Evolutionary conservation across 768 basidiomycete species (phyloP).

Genomic region (Grammothele lineata): DNA sequence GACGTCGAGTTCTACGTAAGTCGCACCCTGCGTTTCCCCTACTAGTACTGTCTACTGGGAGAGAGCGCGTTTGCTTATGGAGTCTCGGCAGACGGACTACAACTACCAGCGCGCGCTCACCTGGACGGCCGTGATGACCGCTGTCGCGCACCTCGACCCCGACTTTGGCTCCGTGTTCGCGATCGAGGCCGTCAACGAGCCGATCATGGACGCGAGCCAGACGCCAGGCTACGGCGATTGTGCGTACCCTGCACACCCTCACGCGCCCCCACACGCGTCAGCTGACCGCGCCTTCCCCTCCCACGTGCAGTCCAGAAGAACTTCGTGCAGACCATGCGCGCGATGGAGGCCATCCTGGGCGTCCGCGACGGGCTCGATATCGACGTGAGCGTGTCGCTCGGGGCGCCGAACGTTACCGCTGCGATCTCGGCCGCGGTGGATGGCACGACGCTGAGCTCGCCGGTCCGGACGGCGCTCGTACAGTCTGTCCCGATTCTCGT

Average conservation of each 20-base stretch:
- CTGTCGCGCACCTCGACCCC: slow-evolving; percentile 65
- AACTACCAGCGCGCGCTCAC: slow-evolving; percentile 76
- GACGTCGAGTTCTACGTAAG: slow-evolving; percentile 73
- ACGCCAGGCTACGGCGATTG: slow-evolving; percentile 73
- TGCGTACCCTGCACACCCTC: slow-evolving; percentile 28
- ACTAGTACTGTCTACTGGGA: too few species aligned
- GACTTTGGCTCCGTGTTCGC: slow-evolving; percentile 60
- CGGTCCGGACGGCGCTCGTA: slow-evolving; percentile 31
- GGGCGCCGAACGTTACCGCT: slow-evolving; percentile 32
- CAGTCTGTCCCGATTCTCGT: slow-evolving; percentile 35
- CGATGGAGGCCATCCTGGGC: slow-evolving; percentile 58
- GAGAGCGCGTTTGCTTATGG: background rate
- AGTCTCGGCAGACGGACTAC: slow-evolving; percentile 46
- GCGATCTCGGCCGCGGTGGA: slow-evolving; percentile 24
- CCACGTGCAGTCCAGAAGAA: slow-evolving; percentile 69
- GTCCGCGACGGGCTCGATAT: slow-evolving; percentile 35
- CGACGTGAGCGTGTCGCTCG: slow-evolving; percentile 11
- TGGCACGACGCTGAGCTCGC: slow-evolving; percentile 20
- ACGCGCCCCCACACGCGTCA: too few species aligned
- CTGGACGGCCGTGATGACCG: slow-evolving; percentile 82
- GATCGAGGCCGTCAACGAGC: slow-evolving; percentile 77
- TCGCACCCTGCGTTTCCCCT: too few species aligned
- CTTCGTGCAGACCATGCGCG: slow-evolving; percentile 65
- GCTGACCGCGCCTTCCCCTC: slow-evolving; percentile 3
- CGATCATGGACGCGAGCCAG: slow-evolving; percentile 61